Percentiles rank a stretch among this genome's conserved stretches.
These are phyloP conservation scores for Didymella keratinophila DNA, from an alignment of 2,329 filamentous ascomycete species.

Conservation along the genomic window DNA sequence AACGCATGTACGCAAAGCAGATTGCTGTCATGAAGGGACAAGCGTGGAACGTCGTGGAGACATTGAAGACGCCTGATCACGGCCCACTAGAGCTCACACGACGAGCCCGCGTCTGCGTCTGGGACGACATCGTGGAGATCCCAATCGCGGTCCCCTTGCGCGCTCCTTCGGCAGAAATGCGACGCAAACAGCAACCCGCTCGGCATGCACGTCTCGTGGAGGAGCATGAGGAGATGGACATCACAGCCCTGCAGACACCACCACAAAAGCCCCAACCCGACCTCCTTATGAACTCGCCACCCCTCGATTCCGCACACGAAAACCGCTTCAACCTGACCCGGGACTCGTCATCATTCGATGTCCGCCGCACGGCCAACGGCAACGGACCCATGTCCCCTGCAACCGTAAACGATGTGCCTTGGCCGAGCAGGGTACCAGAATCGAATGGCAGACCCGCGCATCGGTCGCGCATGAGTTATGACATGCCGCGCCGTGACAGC, in stretches of 20 bases:
- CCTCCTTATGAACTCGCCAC: slow-evolving; percentile 68
- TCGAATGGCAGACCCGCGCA: slow-evolving; percentile 36
- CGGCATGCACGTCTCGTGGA: slow-evolving; percentile 33
- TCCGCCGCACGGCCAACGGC: slow-evolving; percentile 34
- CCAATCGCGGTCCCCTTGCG: slow-evolving; percentile 92
- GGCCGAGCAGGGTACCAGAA: slow-evolving; percentile 27
- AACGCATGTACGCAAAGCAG: slow-evolving; percentile 98
- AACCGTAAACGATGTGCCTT: slow-evolving; percentile 46
- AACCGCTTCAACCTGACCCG: slow-evolving; percentile 60
- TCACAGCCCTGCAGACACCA: slow-evolving; percentile 71
- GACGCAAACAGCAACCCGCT: slow-evolving; percentile 64
- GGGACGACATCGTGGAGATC: slow-evolving; percentile 97
- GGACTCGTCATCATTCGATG: slow-evolving; percentile 54
- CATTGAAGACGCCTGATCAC: slow-evolving; percentile 89
- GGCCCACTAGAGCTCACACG: slow-evolving; percentile 92
- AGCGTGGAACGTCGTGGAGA: slow-evolving; percentile 99
- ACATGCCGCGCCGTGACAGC: slow-evolving; percentile 46
- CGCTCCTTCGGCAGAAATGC: slow-evolving; percentile 82
- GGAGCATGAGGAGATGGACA: slow-evolving; percentile 90
- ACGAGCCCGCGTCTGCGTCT: slow-evolving; percentile 90
- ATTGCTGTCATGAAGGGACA: slow-evolving; percentile 99
- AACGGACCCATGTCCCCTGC: slow-evolving; percentile 42
- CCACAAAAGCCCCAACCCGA: slow-evolving; percentile 64
- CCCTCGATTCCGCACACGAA: slow-evolving; percentile 49
- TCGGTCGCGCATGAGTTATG: slow-evolving; percentile 53